Conservation (phyloP, 73 alveolate genomes). For the Tetrahymena malaccensis region DNA sequence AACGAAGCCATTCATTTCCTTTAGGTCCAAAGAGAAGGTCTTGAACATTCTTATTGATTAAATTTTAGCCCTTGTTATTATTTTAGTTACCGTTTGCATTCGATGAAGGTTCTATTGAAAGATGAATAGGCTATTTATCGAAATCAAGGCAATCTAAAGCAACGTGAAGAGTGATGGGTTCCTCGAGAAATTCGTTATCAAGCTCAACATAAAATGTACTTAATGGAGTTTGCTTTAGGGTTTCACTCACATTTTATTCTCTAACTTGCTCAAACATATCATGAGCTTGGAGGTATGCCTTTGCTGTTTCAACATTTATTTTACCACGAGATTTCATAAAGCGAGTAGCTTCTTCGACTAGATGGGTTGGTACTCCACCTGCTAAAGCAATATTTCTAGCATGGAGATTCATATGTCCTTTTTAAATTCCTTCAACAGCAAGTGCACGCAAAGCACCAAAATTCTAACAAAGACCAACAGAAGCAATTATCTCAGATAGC, state of each 20-base stretch:
- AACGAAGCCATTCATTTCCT: slow-evolving; percentile 54
- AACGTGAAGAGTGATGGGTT: slow-evolving; percentile 37
- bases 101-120: slow-evolving; percentile 5
- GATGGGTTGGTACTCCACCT: slow-evolving; percentile 86
- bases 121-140: slow-evolving; percentile 23
- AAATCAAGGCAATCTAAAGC: slow-evolving; percentile 39
- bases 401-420: slow-evolving; percentile 96
- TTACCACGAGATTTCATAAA: slow-evolving; percentile 82
- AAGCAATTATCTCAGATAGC: slow-evolving; percentile 76
- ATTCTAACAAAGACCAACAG: slow-evolving; percentile 94
- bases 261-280: slow-evolving; percentile 50
- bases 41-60: not conserved
- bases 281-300: slow-evolving; percentile 75
- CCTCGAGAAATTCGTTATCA: slow-evolving; percentile 29
- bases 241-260: slow-evolving; percentile 18
- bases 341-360: slow-evolving; percentile 83
- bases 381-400: slow-evolving; percentile 91
- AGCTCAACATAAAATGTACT: slow-evolving; percentile 83
- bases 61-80: not conserved
- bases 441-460: slow-evolving; percentile 94
- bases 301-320: slow-evolving; percentile 76
- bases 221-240: slow-evolving; percentile 26
- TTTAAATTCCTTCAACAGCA: slow-evolving; percentile 88
- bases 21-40: slow-evolving; percentile 38
- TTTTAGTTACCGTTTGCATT: not conserved